phyloP scores from a whole-genome alignment of 345 rosid species.

The Bruguiera parviflora region DNA sequence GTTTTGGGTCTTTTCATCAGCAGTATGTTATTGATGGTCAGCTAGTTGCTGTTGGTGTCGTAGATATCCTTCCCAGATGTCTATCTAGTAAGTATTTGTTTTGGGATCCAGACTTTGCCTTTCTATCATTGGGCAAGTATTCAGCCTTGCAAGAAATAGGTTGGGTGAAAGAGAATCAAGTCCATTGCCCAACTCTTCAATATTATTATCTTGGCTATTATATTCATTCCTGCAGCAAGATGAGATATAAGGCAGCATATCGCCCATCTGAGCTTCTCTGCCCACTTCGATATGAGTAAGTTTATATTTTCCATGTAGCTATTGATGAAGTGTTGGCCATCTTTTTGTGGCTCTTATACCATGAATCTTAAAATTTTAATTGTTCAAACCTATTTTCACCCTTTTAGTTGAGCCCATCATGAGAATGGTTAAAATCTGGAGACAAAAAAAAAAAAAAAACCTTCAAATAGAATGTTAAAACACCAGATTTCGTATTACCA shows the following conservation, averaged over 20 bases:
- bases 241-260: constrained; percentile 98
- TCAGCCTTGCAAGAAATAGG: constrained; percentile 82
- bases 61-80: constrained; percentile 91
- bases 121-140: constrained; percentile 80
- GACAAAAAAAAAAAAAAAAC: too few species aligned
- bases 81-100: constrained; percentile 90
- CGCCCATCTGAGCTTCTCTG: constrained; percentile 92
- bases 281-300: constrained; percentile 88
- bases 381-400: too few species aligned
- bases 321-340: background rate
- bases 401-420: too few species aligned
- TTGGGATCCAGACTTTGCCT: constrained; percentile 98
- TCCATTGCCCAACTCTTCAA: constrained; percentile 64
- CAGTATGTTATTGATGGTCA: constrained; percentile 78
- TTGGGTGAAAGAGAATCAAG: constrained; percentile 74
- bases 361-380: too few species aligned
- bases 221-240: constrained; percentile 91
- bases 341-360: too few species aligned
- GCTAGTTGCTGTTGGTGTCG: constrained; percentile 87
- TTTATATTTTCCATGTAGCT: constrained; percentile 19
- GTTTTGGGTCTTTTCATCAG: constrained; percentile 97
- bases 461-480: too few species aligned
- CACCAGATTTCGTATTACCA: too few species aligned
- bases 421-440: too few species aligned
- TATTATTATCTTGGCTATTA: constrained; percentile 96